A percentile compares a stretch with the other conserved stretches of the same genome.
These are phyloP conservation scores for Eucalyptus paniculata DNA, from an alignment of 345 rosid genomes.

Conservation along the genomic window DNA sequence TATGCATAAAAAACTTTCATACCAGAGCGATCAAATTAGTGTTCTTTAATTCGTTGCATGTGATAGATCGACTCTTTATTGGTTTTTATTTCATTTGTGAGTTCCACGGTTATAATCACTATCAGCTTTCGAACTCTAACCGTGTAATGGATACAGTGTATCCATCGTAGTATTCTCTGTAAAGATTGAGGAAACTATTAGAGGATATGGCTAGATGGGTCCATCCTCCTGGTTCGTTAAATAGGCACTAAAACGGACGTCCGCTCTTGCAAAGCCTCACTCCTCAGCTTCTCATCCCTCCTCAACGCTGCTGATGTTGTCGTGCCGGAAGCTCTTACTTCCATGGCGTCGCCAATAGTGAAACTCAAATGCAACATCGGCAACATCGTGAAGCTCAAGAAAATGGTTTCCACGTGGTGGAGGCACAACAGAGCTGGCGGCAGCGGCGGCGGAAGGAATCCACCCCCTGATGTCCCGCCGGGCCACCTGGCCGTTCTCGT, in stretches of 20 bases:
- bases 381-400: constrained; percentile 16
- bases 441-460: background rate
- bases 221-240: background rate
- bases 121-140: too few relatives aligned
- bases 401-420: background rate
- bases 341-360: constrained; percentile 1
- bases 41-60: background rate
- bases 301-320: background rate
- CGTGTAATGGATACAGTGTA: background rate
- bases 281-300: background rate
- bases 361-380: background rate
- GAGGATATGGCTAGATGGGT: background rate
- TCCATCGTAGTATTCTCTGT: background rate
- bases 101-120: too few relatives aligned
- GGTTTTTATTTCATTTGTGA: too few relatives aligned
- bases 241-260: background rate
- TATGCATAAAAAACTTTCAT: background rate
- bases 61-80: background rate
- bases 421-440: constrained; percentile 2
- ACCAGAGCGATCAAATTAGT: background rate
- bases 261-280: background rate
- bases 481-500: constrained; percentile 18
- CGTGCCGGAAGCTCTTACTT: background rate
- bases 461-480: constrained; percentile 13
- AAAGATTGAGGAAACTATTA: background rate